Percentiles rank a stretch among this genome's conserved stretches.
Evolutionary conservation across 2,329 filamentous ascomycete genomes (phyloP).

Genomic region (Aspergillus carbonarius): DNA sequence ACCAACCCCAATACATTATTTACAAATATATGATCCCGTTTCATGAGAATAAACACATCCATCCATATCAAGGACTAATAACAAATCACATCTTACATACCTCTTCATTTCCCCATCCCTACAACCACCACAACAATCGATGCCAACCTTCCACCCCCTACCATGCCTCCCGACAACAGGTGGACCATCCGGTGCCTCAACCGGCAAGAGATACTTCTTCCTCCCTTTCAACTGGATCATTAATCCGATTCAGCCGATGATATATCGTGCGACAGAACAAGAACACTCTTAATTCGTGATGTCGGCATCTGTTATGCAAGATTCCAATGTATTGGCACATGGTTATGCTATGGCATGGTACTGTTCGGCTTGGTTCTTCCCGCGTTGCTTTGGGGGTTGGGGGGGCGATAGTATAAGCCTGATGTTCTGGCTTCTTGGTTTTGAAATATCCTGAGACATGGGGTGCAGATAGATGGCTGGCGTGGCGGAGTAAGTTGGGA

Average conservation of each 20-base stretch:
- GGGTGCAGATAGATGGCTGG: too few relatives aligned
- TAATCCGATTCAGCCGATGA: background rate
- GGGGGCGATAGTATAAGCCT: too few relatives aligned
- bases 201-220: background rate
- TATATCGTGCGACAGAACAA: background rate
- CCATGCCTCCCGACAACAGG: background rate
- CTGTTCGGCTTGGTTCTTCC: background rate
- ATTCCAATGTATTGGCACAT: background rate
- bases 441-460: too few relatives aligned
- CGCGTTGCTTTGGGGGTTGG: too few relatives aligned
- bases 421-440: too few relatives aligned
- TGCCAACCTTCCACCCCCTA: background rate
- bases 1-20: too few relatives aligned
- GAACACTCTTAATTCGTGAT: background rate
- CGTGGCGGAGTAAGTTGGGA: too few relatives aligned
- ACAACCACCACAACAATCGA: background rate
- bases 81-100: too few relatives aligned
- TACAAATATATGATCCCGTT: background rate
- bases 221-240: background rate
- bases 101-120: background rate
- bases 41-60: background rate
- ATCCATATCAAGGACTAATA: background rate
- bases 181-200: background rate
- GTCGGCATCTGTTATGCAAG: background rate
- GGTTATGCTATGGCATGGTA: background rate